Evolutionary conservation across 257 asterid species (phyloP).

Genomic region (Solanum clarkiae): DNA sequence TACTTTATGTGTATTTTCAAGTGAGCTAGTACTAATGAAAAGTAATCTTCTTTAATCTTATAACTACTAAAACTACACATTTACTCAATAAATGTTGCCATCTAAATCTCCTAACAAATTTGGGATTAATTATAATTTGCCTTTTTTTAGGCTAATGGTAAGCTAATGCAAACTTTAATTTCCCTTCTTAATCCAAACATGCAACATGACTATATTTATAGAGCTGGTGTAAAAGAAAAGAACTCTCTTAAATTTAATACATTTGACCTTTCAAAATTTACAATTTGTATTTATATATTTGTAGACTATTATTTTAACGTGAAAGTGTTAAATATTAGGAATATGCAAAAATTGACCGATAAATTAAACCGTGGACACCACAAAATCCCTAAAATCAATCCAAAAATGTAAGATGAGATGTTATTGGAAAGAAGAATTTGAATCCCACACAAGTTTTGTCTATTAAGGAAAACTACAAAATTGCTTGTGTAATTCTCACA

Average conservation of each 20-base stretch:
- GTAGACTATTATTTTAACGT: background rate
- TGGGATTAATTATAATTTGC: background rate
- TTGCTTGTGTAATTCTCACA: background rate
- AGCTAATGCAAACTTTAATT: background rate
- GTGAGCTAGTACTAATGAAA: background rate
- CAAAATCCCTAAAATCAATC: background rate
- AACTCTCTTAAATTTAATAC: too few species aligned
- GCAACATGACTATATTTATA: background rate
- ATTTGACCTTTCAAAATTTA: background rate
- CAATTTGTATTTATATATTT: too few species aligned
- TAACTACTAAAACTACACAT: background rate
- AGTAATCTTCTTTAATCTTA: background rate
- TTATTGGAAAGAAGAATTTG: background rate
- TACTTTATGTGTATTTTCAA: background rate
- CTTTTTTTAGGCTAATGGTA: background rate
- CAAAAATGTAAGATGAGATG: background rate
- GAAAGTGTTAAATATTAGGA: background rate
- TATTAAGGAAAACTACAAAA: background rate
- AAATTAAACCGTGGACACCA: too few species aligned
- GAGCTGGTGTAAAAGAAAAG: background rate
- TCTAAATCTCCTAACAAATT: background rate
- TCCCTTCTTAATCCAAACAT: background rate
- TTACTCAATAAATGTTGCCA: background rate
- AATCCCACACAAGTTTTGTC: background rate
- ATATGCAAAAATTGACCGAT: too few species aligned